Base-by-base conservation (phyloP, 257 asterid genomes). In the Thymus mandschuricus region DNA sequence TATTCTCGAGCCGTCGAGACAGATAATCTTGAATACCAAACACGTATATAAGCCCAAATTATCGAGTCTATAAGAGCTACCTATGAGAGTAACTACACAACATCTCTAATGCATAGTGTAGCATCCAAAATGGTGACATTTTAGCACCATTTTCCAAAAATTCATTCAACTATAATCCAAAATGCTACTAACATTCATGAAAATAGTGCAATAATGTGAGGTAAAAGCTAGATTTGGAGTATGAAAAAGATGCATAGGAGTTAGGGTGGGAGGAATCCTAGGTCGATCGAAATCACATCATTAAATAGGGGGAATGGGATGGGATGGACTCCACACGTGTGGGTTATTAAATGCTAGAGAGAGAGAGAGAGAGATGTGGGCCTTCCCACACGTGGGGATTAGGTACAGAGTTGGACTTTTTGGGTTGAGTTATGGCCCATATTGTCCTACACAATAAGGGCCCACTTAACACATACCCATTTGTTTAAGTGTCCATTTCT, bases 321-420 rank as follows among this genome's bases (percentile, higher is more conserved):
- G 1, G 30, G 35, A 72, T 40, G 29, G 70, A 49, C 79, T 31
- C 57, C 85, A 73, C 88, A 75, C 86, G 89, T 80, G 89, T 75
- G 86, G 13, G 68, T 49, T 6, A 76, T 60, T 76, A 67, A 78
- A 78, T 75, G 80, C 41, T 50, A 21, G 21, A 21, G 21, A 21
- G 21, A 21, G 78, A 81, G 68, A 3, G 3, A 10, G 72, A 27
- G 75, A 70, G 6, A 69, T 49, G 81, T 75, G 86, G 88, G 85
- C 81, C 94, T 68, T 7, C 7, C 84, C 89, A 81, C 86, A 77
- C 91, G 89, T 82, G 89, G 71, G 71, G 58, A 72, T 31, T 76
- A 51, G 71, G 69, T 54, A 70, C 60, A 27, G 40, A 58, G 48
- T 78, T 80, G 76, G 86, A 80, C 84, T 76, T 79, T 46, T 78